These are phyloP conservation scores for Paramecium sonneborni DNA, from an alignment of 73 alveolate genomes.

Conservation along the genomic window DNA sequence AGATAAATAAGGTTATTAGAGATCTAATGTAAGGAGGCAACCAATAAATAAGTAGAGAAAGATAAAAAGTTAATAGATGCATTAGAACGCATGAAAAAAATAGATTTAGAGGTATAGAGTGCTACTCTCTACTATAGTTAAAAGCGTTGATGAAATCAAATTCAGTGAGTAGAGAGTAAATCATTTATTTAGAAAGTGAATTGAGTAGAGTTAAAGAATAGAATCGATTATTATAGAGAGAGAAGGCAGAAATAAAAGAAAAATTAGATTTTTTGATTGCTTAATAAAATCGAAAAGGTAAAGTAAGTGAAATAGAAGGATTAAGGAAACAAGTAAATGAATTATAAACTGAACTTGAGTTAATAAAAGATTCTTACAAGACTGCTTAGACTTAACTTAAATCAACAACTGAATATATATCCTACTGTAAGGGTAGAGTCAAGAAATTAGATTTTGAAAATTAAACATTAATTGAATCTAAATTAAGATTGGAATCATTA, in stretches of 20 bases:
- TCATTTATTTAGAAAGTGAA: not conserved
- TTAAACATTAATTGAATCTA: not conserved
- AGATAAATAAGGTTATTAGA: not conserved
- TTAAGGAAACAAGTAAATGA: not conserved
- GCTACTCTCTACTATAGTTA: not conserved
- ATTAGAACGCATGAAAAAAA: not conserved
- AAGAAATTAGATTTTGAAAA: not conserved
- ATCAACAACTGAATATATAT: not conserved
- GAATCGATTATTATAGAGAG: not conserved
- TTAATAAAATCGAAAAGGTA: not conserved
- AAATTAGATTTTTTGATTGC: not conserved
- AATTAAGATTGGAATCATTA: not conserved
- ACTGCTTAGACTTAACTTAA: not conserved
- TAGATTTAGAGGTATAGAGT: constrained; percentile 4
- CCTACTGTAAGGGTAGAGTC: not conserved
- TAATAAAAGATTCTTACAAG: not conserved
- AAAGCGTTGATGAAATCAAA: not conserved
- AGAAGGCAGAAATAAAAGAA: not conserved
- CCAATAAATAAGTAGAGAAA: not conserved
- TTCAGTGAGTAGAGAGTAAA: not conserved
- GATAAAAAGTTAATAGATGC: not conserved
- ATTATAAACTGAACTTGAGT: not conserved
- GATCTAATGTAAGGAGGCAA: not conserved
- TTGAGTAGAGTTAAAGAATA: not conserved
- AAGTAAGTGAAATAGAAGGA: not conserved